Base-by-base conservation (phyloP, 768 basidiomycete species). In the Rubroboletus pulcherrimus region DNA sequence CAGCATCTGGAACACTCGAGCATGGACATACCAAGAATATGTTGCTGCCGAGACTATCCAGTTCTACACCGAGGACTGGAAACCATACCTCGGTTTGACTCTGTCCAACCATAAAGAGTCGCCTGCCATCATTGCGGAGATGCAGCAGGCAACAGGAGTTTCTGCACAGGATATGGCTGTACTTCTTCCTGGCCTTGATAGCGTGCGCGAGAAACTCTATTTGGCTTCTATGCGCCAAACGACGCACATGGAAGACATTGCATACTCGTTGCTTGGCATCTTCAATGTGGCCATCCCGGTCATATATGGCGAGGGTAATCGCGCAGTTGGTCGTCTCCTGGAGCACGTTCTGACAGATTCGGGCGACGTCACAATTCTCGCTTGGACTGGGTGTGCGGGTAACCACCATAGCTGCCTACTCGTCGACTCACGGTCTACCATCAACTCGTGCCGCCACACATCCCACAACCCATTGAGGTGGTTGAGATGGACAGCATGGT, bases 11-110 rank as follows among this genome's bases (percentile, higher is more conserved):
- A 62, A 59, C 19, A 57, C 59, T 44, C 61, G 59, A 0, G 51
- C 9, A 1, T 59, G 55, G 56, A 49, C 56, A 1, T 59, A 52
- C n/a, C 44, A 58, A 45, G 35, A 61, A 51, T 61, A 61, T 29
- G 31, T 61, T 8, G 63, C 63, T 5, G n/a, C 62, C 3, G 15
- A 55, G 33, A 21, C 4, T 0, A 29, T 63, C 21, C 50, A 40
- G 17, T 64, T 64, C 26, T 64, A 64, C 26, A 63, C 61, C 0
- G 49, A 59, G 8, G 58, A 58, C 21, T 58, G 58, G 61, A 49
- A 54, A 15, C 60, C 61, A 0, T 61, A 61, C 33, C 53, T 47
- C 7, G 50, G 26, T 5, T 15, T 61, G 24, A 10, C 9, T 1
- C 7, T 42, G 19, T 31, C 7, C 33, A 60, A 61, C 39, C 53